Conservation (phyloP, 257 asterid genomes). For the Petunia secreta region DNA sequence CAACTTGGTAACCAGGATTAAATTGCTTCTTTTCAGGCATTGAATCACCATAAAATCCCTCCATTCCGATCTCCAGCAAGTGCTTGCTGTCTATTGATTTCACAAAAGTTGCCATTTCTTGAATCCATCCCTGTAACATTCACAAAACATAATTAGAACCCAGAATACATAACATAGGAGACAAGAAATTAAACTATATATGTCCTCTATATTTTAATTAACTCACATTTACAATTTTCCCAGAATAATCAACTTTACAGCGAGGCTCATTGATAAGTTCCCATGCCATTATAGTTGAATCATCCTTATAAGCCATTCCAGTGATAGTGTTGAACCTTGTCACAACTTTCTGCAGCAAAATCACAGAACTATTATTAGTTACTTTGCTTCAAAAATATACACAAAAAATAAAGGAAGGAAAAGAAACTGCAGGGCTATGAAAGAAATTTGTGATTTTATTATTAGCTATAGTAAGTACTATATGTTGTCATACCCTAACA, state of each 20-base stretch:
- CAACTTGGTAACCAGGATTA: slow-evolving; percentile 61
- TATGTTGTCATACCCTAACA: slow-evolving; percentile 43
- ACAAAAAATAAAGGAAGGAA: too few species aligned
- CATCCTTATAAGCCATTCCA: slow-evolving; percentile 54
- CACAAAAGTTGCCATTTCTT: slow-evolving; percentile 56
- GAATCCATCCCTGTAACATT: slow-evolving; percentile 44
- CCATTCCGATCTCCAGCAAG: slow-evolving; percentile 56
- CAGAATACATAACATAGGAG: not conserved
- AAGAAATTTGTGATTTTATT: not conserved
- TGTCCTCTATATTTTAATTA: not conserved
- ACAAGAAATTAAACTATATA: not conserved
- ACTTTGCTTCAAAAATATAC: too few species aligned
- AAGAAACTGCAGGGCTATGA: not conserved
- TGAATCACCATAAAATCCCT: slow-evolving; percentile 61
- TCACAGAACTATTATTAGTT: too few species aligned
- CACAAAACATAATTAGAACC: not conserved
- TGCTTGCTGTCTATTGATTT: slow-evolving; percentile 52
- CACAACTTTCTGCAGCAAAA: slow-evolving; percentile 57
- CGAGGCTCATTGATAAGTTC: slow-evolving; percentile 95
- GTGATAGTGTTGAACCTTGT: slow-evolving; percentile 66
- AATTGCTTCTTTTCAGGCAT: slow-evolving; percentile 42
- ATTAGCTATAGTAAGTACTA: too few species aligned
- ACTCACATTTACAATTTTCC: slow-evolving; percentile 60
- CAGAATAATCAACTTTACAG: slow-evolving; percentile 69
- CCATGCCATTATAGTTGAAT: slow-evolving; percentile 89